These are phyloP conservation scores for Termitomyces heimii DNA, from an alignment of 768 basidiomycete species.

Conservation along the genomic window DNA sequence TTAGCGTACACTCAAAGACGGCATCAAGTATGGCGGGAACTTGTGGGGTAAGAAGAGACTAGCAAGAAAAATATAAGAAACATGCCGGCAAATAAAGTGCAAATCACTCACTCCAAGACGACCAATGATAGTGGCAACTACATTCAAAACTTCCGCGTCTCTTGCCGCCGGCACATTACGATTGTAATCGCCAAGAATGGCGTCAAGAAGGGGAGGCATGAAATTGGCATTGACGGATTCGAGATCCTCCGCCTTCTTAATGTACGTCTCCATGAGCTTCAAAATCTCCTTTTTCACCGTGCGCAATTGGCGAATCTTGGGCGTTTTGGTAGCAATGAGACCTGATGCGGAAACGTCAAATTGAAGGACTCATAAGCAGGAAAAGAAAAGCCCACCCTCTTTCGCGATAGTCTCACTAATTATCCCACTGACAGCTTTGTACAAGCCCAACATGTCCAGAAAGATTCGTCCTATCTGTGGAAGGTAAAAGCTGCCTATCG, in stretches of 20 bases:
- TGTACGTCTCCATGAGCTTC: constrained; percentile 96
- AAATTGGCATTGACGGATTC: constrained; percentile 89
- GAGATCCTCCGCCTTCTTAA: constrained; percentile 94
- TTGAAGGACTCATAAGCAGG: background rate
- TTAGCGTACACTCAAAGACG: constrained; percentile 93
- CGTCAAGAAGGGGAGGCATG: constrained; percentile 92
- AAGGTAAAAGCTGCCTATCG: constrained; percentile 94
- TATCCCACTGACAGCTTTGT: constrained; percentile 95
- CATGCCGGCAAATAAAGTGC: background rate
- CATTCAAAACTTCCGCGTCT: constrained; percentile 95
- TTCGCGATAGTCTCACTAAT: constrained; percentile 89
- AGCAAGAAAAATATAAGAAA: constrained; percentile 8
- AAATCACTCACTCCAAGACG: constrained; percentile 69
- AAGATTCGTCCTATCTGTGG: constrained; percentile 97
- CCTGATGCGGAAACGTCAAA: constrained; percentile 38
- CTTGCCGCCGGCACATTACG: constrained; percentile 90
- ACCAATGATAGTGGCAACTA: constrained; percentile 91
- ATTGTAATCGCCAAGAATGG: constrained; percentile 96
- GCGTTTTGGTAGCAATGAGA: constrained; percentile 90
- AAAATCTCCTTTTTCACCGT: constrained; percentile 99
- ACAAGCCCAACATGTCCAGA: constrained; percentile 96
- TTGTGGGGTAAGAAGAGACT: constrained; percentile 88
- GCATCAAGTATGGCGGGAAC: constrained; percentile 93
- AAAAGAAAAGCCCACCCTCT: constrained; percentile 48
- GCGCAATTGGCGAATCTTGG: constrained; percentile 88